Conservation (phyloP, 129 eudicot species). For the Flaveria linearis region DNA sequence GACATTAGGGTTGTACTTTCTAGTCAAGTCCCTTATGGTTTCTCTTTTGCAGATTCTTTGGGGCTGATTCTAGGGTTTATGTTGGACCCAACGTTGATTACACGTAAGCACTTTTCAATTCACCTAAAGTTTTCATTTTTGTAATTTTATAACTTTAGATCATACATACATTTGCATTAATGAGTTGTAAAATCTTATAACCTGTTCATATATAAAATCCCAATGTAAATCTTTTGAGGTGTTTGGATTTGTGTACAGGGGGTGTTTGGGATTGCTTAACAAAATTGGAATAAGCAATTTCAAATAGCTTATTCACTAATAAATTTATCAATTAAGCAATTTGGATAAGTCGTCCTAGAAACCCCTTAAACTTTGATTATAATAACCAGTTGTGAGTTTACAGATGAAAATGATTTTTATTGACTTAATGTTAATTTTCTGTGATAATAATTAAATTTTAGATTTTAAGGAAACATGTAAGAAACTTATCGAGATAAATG, state of each 20-base stretch:
- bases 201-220: constrained; percentile 1
- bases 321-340: too few species aligned
- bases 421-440: not conserved
- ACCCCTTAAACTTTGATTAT: too few species aligned
- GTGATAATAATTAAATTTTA: not conserved
- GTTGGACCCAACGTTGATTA: constrained; percentile 84
- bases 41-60: constrained; percentile 28
- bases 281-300: too few species aligned
- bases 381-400: not conserved
- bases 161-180: not conserved
- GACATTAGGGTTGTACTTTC: constrained; percentile 72
- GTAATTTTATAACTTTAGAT: not conserved
- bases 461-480: not conserved
- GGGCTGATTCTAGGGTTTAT: constrained; percentile 66
- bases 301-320: too few species aligned
- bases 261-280: too few species aligned
- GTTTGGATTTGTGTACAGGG: not conserved
- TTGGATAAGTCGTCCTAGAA: too few species aligned
- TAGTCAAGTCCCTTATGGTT: constrained; percentile 26
- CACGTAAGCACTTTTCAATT: constrained; percentile 52
- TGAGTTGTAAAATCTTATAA: not conserved
- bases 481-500: not conserved
- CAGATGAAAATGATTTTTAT: not conserved
- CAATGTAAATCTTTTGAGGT: not conserved
- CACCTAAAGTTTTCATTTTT: not conserved